Percentiles rank a stretch among this genome's conserved stretches.
These are phyloP conservation scores for Phytophthora vignae DNA, from an alignment of 352 stramenopile genomes.

Conservation along the genomic window DNA sequence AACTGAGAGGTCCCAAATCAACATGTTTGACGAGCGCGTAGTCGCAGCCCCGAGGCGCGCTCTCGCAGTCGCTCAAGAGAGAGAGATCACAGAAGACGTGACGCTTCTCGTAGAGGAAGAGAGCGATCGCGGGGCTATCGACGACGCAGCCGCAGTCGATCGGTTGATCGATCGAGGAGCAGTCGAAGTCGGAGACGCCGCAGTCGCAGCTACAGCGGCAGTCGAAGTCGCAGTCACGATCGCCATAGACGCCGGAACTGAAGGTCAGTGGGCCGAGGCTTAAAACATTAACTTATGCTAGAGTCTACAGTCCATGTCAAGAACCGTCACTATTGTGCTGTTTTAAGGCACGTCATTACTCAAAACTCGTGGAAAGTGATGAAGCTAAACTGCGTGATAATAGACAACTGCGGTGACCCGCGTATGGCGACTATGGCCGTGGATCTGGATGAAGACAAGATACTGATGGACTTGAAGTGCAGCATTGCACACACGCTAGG, in stretches of 20 bases:
- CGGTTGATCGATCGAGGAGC: constrained; percentile 20
- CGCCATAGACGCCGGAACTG: constrained; percentile 18
- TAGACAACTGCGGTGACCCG: too few relatives aligned
- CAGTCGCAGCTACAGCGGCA: constrained; percentile 31
- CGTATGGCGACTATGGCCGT: too few relatives aligned
- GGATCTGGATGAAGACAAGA: too few relatives aligned
- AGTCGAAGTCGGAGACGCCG: constrained; percentile 30
- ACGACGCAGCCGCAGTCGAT: constrained; percentile 39
- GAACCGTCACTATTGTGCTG: too few relatives aligned
- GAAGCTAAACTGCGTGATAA: too few relatives aligned
- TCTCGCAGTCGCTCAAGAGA: constrained; percentile 28
- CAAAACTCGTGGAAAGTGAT: too few relatives aligned
- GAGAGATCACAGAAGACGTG: constrained; percentile 1
- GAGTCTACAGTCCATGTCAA: too few relatives aligned
- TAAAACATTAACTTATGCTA: too few relatives aligned
- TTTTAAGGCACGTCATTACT: too few relatives aligned
- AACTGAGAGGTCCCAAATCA: too few relatives aligned
- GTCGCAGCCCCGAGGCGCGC: constrained; percentile 14
- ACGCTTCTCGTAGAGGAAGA: constrained; percentile 4
- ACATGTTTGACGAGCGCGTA: neutral
- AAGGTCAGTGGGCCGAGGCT: too few relatives aligned
- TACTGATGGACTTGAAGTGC: neutral
- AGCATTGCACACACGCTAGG: neutral
- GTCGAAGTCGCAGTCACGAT: constrained; percentile 35
- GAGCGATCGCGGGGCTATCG: constrained; percentile 10